Evolutionary conservation across 2,329 filamentous ascomycete genomes (phyloP).

Genomic region (Penicillium sp.): DNA sequence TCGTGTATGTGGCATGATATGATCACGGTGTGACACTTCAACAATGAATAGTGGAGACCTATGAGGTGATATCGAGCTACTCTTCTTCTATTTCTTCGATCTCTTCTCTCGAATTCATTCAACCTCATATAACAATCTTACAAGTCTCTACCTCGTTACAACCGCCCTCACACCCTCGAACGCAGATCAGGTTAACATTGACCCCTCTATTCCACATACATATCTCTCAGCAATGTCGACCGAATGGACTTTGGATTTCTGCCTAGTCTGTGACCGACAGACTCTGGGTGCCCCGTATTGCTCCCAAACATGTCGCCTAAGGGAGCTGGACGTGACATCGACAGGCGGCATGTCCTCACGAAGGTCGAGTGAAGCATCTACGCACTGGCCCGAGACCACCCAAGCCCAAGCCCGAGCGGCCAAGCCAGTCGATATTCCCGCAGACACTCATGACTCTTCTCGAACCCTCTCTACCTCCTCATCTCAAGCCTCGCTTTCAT

Average conservation of each 20-base stretch:
- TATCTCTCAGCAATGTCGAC: constrained; percentile 30
- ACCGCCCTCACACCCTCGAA: neutral
- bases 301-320: constrained; percentile 84
- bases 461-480: constrained; percentile 57
- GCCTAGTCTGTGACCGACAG: constrained; percentile 88
- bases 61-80: constrained; percentile 14
- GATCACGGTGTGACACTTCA: constrained; percentile 13
- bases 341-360: constrained; percentile 38
- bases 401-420: constrained; percentile 3
- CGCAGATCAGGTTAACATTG: neutral
- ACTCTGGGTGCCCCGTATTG: constrained; percentile 80
- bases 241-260: constrained; percentile 83
- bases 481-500: constrained; percentile 79
- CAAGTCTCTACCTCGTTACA: no score
- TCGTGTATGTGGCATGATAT: constrained; percentile 15
- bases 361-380: constrained; percentile 14
- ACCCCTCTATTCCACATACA: neutral
- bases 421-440: constrained; percentile 3
- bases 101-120: neutral
- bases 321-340: constrained; percentile 74
- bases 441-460: constrained; percentile 19
- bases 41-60: neutral
- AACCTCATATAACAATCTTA: constrained; percentile 1
- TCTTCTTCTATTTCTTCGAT: neutral
- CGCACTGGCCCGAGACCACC: constrained; percentile 8